phyloP scores from a whole-genome alignment of 352 stramenopile genomes.

The Globisporangium paddicum region DNA sequence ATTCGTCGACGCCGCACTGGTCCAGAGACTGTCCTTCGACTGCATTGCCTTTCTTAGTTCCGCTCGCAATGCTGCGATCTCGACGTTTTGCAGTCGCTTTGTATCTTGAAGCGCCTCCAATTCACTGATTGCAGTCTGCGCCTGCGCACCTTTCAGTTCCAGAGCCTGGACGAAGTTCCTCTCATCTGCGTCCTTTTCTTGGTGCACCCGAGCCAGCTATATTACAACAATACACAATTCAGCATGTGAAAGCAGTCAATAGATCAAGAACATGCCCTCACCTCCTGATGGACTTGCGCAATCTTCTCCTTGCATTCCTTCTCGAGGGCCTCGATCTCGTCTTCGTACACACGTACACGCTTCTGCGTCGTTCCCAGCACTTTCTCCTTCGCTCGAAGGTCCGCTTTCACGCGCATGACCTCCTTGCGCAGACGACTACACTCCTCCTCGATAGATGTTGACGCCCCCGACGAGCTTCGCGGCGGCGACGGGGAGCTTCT shows the following conservation, averaged over 20 bases:
- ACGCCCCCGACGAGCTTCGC: slow-evolving; percentile 10
- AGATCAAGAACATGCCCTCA: slow-evolving; percentile 6
- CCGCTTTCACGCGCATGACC: slow-evolving; percentile 36
- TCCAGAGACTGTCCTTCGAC: slow-evolving; percentile 69
- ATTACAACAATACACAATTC: not conserved
- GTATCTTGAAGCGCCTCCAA: slow-evolving; percentile 31
- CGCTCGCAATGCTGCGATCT: slow-evolving; percentile 39
- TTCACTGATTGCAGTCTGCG: slow-evolving; percentile 41
- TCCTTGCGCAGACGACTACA: slow-evolving; percentile 46
- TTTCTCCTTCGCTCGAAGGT: slow-evolving; percentile 64
- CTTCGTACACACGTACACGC: slow-evolving; percentile 58
- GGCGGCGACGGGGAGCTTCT: slow-evolving; percentile 18
- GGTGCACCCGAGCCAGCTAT: slow-evolving; percentile 38
- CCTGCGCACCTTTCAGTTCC: slow-evolving; percentile 66
- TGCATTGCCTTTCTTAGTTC: slow-evolving; percentile 47
- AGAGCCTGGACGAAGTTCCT: slow-evolving; percentile 68
- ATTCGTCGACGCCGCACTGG: slow-evolving; percentile 52
- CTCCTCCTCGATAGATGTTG: slow-evolving; percentile 20
- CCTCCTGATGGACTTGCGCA: slow-evolving; percentile 53
- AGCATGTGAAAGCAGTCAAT: not conserved
- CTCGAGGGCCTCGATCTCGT: slow-evolving; percentile 75
- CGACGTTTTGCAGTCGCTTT: slow-evolving; percentile 24
- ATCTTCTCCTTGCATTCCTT: slow-evolving; percentile 70
- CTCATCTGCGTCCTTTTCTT: slow-evolving; percentile 66
- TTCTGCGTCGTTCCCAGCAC: slow-evolving; percentile 47